These are phyloP conservation scores for Platanus orientalis DNA, from an alignment of 164 flowering plant genomes.

Conservation along the genomic window DNA sequence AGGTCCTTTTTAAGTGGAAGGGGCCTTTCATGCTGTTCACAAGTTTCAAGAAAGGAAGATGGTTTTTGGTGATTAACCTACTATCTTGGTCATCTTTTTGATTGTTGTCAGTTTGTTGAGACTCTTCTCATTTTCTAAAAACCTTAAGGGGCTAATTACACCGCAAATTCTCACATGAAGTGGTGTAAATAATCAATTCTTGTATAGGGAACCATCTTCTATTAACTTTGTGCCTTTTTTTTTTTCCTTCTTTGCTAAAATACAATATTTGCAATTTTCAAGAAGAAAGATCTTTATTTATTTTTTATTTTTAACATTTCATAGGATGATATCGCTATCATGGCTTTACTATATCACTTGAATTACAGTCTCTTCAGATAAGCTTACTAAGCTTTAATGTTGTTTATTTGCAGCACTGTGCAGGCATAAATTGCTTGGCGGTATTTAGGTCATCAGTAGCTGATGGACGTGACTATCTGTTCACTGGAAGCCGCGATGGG, in stretches of 20 bases:
- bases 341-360: background rate
- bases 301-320: too few species aligned
- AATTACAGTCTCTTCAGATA: too few species aligned
- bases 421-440: constrained; percentile 88
- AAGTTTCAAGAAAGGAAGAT: background rate
- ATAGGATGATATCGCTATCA: background rate
- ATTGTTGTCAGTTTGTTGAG: background rate
- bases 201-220: too few species aligned
- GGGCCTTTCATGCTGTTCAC: background rate
- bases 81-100: background rate
- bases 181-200: too few species aligned
- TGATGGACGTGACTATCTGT: constrained; percentile 50
- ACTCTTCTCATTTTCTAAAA: background rate
- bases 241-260: too few species aligned
- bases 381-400: too few species aligned
- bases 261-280: too few species aligned
- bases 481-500: constrained; percentile 98
- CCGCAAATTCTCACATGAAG: too few species aligned
- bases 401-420: constrained; percentile 71
- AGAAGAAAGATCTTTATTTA: too few species aligned
- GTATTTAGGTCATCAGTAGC: constrained; percentile 45
- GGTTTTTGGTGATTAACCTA: background rate
- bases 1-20: background rate
- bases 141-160: background rate
- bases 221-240: too few species aligned